Percentiles rank a stretch among this genome's conserved stretches.
Conservation (phyloP, 352 stramenopile genomes). For the Pythium pectinolyticum region DNA sequence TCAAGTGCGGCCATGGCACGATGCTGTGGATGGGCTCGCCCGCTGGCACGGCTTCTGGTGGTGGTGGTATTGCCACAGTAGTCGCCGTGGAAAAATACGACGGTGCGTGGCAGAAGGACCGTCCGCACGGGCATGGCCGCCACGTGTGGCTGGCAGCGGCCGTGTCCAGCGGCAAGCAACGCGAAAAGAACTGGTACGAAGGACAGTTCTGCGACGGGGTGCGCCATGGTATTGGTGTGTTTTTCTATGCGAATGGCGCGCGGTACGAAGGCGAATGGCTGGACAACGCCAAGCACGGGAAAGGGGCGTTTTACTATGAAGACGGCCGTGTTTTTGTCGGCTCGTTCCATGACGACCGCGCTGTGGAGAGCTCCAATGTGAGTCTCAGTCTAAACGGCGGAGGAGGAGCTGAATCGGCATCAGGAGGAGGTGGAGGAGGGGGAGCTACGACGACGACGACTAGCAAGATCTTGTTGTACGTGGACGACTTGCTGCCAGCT, state of each 20-base stretch:
- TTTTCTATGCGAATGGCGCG: slow-evolving; percentile 88
- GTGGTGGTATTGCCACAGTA: no score
- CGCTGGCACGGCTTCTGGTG: slow-evolving; percentile 14
- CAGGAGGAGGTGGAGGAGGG: background rate
- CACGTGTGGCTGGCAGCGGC: slow-evolving; percentile 66
- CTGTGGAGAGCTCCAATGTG: slow-evolving; percentile 25
- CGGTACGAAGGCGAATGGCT: slow-evolving; percentile 84
- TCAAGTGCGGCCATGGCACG: slow-evolving; percentile 67
- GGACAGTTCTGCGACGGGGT: slow-evolving; percentile 69
- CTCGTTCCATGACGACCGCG: slow-evolving; percentile 47
- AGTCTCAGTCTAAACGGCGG: background rate
- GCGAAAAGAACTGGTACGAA: slow-evolving; percentile 84
- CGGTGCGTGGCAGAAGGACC: slow-evolving; percentile 71
- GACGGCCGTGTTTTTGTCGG: slow-evolving; percentile 62
- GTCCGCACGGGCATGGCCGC: slow-evolving; percentile 72
- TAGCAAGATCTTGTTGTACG: slow-evolving; percentile 47
- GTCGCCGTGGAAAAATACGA: slow-evolving; percentile 69
- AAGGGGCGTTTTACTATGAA: slow-evolving; percentile 71
- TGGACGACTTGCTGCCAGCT: slow-evolving; percentile 48
- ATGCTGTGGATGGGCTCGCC: slow-evolving; percentile 69
- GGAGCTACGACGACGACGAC: background rate
- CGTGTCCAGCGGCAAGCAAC: slow-evolving; percentile 15
- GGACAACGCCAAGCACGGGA: slow-evolving; percentile 75
- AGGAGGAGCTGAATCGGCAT: slow-evolving; percentile 4
- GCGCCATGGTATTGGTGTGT: slow-evolving; percentile 65